A percentile compares a stretch with the other conserved stretches of the same genome.
Conservation (phyloP, 495 filamentous ascomycete species). For the Aspergillus leporis region DNA sequence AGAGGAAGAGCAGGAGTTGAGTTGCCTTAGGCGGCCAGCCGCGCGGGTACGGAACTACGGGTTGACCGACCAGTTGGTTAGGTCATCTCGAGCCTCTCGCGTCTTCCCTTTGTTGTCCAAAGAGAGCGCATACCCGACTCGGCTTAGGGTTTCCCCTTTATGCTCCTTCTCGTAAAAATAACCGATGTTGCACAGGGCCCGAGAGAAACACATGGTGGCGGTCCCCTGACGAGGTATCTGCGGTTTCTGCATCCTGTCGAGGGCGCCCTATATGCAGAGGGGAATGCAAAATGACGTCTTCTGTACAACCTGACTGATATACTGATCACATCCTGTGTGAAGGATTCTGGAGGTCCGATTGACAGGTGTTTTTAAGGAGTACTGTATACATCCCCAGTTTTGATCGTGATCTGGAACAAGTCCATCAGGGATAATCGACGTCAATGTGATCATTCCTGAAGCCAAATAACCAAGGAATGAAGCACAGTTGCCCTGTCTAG, state of each 20-base stretch:
- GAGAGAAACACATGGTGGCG: slow-evolving; percentile 13
- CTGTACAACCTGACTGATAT: neutral
- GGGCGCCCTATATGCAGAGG: neutral
- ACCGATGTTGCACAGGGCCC: slow-evolving; percentile 12
- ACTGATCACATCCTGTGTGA: neutral
- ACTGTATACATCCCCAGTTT: neutral
- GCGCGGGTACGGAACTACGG: no score
- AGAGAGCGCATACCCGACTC: no score
- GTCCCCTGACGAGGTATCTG: neutral
- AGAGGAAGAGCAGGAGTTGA: no score
- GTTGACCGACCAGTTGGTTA: no score
- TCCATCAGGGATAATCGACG: neutral
- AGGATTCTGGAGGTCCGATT: neutral
- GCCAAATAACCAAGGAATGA: neutral
- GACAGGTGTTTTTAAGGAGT: neutral
- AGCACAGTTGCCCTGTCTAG: slow-evolving; percentile 1
- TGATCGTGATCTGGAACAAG: neutral
- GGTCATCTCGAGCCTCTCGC: neutral
- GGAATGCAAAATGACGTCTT: slow-evolving; percentile 5
- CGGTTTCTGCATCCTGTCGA: neutral
- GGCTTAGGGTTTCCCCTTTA: slow-evolving; percentile 2
- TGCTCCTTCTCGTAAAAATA: slow-evolving; percentile 7
- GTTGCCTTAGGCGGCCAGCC: neutral
- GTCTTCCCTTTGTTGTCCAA: no score
- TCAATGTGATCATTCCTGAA: neutral